Conservation (phyloP, 192 early-diverging fungal genomes). For the Gamsiella multidivaricata region DNA sequence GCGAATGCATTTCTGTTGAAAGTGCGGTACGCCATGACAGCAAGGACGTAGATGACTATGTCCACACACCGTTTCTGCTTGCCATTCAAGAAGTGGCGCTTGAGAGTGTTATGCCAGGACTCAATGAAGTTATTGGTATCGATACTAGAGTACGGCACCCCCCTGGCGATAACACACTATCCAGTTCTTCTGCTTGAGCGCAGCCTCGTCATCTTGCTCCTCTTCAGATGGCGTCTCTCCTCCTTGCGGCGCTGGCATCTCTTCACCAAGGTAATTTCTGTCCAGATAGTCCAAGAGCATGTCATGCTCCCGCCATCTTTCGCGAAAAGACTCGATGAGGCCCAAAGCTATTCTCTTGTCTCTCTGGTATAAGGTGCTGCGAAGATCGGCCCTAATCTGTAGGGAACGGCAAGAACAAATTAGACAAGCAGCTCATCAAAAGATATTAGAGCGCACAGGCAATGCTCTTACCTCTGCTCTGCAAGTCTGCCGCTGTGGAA, state of each 20-base stretch:
- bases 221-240: too few species aligned
- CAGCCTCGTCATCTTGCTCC: too few species aligned
- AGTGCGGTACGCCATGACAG: not conserved
- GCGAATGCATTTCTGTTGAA: not conserved
- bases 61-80: not conserved
- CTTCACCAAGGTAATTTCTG: not conserved
- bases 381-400: not conserved
- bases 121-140: conserved; percentile 7
- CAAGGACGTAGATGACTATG: conserved; percentile 5
- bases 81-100: not conserved
- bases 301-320: not conserved
- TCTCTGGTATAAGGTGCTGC: conserved; percentile 1
- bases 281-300: not conserved
- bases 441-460: not conserved
- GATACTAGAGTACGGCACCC: not conserved
- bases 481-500: not conserved
- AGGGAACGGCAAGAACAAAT: not conserved
- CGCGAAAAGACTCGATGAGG: not conserved
- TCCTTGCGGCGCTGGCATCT: not conserved
- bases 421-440: not conserved
- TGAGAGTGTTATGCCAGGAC: conserved; percentile 2
- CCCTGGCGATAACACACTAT: conserved; percentile 8
- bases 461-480: not conserved
- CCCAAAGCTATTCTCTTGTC: not conserved
- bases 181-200: not conserved